A percentile compares a stretch with the other conserved stretches of the same genome.
Evolutionary conservation across 345 rosid species (phyloP).

Genomic region (Camelina hispida): DNA sequence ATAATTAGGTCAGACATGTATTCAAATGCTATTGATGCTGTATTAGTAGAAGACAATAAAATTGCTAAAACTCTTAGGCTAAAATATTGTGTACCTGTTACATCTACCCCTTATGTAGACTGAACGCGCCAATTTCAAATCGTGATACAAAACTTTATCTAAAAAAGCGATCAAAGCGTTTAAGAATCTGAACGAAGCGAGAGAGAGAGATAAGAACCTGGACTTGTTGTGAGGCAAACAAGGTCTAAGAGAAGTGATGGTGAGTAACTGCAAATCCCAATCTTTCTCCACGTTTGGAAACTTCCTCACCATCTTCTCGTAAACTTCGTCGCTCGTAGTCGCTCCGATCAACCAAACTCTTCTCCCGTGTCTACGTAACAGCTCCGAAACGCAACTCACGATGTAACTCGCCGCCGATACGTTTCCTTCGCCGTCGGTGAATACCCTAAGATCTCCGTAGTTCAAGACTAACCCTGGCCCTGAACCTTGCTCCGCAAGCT

Average conservation of each 20-base stretch:
- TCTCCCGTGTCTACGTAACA: conserved; percentile 50
- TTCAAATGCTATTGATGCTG: not conserved
- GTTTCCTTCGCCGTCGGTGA: conserved; percentile 36
- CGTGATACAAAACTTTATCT: not conserved
- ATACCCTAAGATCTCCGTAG: conserved; percentile 64
- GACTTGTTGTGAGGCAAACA: conserved; percentile 64
- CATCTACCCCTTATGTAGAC: not conserved
- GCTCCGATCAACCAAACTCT: conserved; percentile 75
- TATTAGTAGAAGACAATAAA: not conserved
- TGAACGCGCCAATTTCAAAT: conserved; percentile 14
- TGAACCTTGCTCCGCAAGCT: conserved; percentile 45
- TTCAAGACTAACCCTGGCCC: conserved; percentile 63
- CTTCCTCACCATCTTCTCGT: conserved; percentile 55
- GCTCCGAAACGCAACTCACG: conserved; percentile 55
- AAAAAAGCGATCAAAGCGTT: conserved; percentile 20
- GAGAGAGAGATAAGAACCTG: conserved; percentile 51
- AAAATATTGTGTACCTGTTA: not conserved
- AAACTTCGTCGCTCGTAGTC: conserved; percentile 60
- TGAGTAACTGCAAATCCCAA: conserved; percentile 85
- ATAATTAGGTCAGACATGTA: not conserved
- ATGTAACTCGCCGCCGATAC: conserved; percentile 44
- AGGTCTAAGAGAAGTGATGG: conserved; percentile 59
- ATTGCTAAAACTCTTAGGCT: not conserved
- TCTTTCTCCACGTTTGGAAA: conserved; percentile 69
- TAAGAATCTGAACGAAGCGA: not conserved